Conservation (phyloP, 2,329 filamentous ascomycete species). For the Penicillium polonicum region DNA sequence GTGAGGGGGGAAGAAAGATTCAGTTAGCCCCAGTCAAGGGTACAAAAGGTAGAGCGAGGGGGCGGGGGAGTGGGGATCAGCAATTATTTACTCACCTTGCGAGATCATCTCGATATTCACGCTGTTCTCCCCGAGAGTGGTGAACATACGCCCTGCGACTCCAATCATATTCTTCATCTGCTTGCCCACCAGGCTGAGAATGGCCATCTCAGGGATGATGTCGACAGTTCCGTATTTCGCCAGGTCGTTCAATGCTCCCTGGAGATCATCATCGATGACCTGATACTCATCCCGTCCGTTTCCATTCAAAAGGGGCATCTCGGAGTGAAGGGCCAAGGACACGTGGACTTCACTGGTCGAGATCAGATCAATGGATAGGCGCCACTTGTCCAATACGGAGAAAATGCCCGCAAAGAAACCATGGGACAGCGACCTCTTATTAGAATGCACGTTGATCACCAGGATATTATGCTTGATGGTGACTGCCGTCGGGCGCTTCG, state of each 20-base stretch:
- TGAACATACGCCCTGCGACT: conserved; percentile 92
- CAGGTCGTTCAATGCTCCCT: conserved; percentile 67
- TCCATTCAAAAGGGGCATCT: conserved; percentile 55
- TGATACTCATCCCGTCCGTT: conserved; percentile 49
- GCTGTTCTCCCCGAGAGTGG: conserved; percentile 85
- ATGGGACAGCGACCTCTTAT: conserved; percentile 93
- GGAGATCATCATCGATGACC: conserved; percentile 63
- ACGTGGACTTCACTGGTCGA: conserved; percentile 96
- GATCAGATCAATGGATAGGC: conserved; percentile 91
- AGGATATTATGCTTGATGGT: conserved; percentile 97
- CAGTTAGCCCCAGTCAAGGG: conserved; percentile 16
- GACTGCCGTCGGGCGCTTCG: conserved; percentile 79
- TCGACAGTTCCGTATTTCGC: conserved; percentile 84
- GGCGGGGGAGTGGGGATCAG: conserved; percentile 8
- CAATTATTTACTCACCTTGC: conserved; percentile 64
- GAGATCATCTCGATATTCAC: conserved; percentile 99
- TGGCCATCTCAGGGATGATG: conserved; percentile 88
- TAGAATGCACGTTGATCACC: conserved; percentile 96
- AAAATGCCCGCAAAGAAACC: conserved; percentile 96
- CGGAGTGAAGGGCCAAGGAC: conserved; percentile 90
- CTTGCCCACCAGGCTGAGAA: conserved; percentile 87
- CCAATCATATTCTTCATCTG: conserved; percentile 98
- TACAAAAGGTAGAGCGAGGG: conserved; percentile 4
- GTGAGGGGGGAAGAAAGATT: conserved; percentile 18
- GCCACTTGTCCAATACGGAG: conserved; percentile 79